Evolutionary conservation across 306 rosid genomes (phyloP).

Genomic region (Vicia faba): DNA sequence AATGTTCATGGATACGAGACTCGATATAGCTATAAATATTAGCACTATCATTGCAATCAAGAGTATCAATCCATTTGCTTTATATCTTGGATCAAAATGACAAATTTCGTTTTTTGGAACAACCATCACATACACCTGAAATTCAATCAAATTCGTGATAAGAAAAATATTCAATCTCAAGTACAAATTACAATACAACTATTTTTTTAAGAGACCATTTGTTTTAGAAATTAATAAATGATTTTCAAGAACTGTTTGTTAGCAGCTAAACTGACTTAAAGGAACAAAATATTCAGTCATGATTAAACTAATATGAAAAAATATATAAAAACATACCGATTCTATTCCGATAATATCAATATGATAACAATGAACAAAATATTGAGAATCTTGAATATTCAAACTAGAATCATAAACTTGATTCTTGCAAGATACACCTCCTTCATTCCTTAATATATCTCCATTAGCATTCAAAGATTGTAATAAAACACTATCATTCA

Average conservation of each 20-base stretch:
- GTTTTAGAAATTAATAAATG: too few relatives aligned
- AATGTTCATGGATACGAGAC: constrained; percentile 34
- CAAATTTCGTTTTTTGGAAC: constrained; percentile 39
- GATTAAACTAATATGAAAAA: not conserved
- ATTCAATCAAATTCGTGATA: too few relatives aligned
- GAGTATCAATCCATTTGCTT: constrained; percentile 41
- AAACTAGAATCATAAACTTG: constrained; percentile 39
- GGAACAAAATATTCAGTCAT: not conserved
- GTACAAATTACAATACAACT: too few relatives aligned
- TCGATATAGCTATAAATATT: constrained; percentile 36
- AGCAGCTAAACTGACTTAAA: too few relatives aligned
- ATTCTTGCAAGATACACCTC: constrained; percentile 44
- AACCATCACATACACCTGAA: constrained; percentile 58
- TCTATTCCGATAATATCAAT: constrained; percentile 54
- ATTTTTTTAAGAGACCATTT: too few relatives aligned
- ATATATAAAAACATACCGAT: constrained; percentile 51
- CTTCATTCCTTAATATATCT: not conserved
- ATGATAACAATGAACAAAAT: constrained; percentile 45
- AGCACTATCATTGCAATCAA: constrained; percentile 38
- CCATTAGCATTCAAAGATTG: constrained; percentile 40
- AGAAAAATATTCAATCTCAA: too few relatives aligned
- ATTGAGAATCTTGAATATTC: constrained; percentile 41
- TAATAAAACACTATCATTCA: constrained; percentile 40
- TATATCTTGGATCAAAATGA: constrained; percentile 33
- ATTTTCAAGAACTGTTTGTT: too few relatives aligned